A percentile compares a stretch with the other conserved stretches of the same genome.
Conservation (phyloP, 768 basidiomycete species). For the Daedaleopsis sinensis region DNA sequence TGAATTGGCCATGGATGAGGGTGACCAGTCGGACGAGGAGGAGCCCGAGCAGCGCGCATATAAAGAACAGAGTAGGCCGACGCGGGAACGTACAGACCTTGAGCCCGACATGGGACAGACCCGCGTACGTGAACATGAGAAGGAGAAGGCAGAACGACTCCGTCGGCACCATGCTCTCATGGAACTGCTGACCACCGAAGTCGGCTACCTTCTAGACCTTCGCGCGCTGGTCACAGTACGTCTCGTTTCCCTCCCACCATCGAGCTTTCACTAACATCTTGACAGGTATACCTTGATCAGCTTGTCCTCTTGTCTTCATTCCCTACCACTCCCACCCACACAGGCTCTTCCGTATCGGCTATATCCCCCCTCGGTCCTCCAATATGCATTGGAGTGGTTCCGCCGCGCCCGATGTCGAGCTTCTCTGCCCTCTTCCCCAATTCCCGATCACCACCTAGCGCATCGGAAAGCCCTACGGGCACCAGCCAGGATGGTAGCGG, state of each 20-base stretch:
- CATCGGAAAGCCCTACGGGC: constrained; percentile 4
- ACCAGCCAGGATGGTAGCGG: neutral
- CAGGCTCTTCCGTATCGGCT: constrained; percentile 4
- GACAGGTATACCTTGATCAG: constrained; percentile 50
- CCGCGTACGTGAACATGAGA: constrained; percentile 5
- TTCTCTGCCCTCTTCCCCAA: constrained; percentile 23
- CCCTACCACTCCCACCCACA: constrained; percentile 38
- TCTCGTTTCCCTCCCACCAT: constrained; percentile 8
- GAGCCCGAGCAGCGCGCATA: neutral
- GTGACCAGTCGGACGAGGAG: constrained; percentile 15
- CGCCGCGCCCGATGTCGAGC: constrained; percentile 18
- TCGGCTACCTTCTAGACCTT: constrained; percentile 79
- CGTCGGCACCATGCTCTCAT: constrained; percentile 70
- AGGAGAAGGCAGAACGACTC: constrained; percentile 18
- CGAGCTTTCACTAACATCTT: neutral
- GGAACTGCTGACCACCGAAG: constrained; percentile 86
- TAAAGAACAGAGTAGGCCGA: constrained; percentile 1
- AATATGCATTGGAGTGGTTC: neutral
- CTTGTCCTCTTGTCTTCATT: constrained; percentile 36
- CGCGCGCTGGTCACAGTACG: constrained; percentile 74
- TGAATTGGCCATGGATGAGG: constrained; percentile 18
- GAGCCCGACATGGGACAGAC: constrained; percentile 12
- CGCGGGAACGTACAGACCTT: neutral
- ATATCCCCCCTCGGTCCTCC: constrained; percentile 7
- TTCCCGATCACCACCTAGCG: constrained; percentile 12